Evolutionary conservation across 164 flowering plant genomes (phyloP).

Genomic region (Houttuynia cordata): DNA sequence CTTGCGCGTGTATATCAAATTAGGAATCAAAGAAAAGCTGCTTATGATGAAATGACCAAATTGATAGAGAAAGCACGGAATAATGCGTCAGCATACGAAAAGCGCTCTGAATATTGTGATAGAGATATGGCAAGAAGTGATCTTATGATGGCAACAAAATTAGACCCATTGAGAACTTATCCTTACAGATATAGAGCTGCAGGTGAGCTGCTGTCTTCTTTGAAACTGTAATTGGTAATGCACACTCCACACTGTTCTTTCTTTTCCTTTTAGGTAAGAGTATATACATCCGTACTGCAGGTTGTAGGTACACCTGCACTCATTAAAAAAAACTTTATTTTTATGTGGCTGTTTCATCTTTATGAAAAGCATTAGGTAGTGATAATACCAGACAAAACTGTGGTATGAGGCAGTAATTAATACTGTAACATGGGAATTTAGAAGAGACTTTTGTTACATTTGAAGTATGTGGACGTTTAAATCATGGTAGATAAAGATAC

Average conservation of each 20-base stretch:
- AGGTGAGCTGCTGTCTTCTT: slow-evolving; percentile 32
- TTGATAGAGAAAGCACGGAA: slow-evolving; percentile 74
- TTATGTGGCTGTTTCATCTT: neutral
- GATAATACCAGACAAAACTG: neutral
- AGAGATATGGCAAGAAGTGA: slow-evolving; percentile 81
- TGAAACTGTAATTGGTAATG: neutral
- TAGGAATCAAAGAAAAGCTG: slow-evolving; percentile 63
- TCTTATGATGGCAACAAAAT: slow-evolving; percentile 64
- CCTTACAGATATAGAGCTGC: slow-evolving; percentile 99
- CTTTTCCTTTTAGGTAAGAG: neutral
- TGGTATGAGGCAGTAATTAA: too few species aligned
- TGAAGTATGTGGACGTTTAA: neutral
- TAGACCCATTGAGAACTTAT: slow-evolving; percentile 85
- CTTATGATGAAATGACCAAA: slow-evolving; percentile 97
- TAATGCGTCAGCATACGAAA: slow-evolving; percentile 94
- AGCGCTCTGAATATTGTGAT: slow-evolving; percentile 94
- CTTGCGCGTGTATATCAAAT: slow-evolving; percentile 83
- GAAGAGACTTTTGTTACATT: neutral
- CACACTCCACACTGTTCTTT: too few species aligned
- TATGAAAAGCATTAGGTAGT: neutral
- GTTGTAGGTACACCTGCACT: too few species aligned
- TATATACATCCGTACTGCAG: too few species aligned
- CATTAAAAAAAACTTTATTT: too few species aligned
- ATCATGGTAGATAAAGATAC: neutral
- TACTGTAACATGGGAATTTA: neutral